phyloP scores from a whole-genome alignment of 2,329 filamentous ascomycete species.

The Scopulariopsis brevicaulis region DNA sequence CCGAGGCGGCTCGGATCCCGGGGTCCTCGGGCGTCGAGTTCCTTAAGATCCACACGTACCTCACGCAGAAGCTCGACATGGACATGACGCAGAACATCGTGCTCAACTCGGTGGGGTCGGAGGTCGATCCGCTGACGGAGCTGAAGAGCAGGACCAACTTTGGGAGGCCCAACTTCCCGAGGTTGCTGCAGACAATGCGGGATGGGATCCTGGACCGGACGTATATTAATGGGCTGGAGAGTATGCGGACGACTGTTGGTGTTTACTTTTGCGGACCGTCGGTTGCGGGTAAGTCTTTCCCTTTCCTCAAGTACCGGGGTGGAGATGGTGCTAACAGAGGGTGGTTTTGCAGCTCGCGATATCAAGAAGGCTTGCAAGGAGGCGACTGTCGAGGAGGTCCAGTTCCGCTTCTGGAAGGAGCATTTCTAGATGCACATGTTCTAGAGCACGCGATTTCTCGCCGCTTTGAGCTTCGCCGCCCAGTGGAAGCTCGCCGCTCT shows the following conservation, averaged over 20 bases:
- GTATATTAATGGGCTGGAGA: conserved; percentile 76
- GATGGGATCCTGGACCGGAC: conserved; percentile 76
- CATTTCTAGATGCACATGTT: conserved; percentile 47
- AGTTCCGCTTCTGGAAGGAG: conserved; percentile 99
- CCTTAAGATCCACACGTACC: conserved; percentile 94
- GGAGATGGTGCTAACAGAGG: neutral
- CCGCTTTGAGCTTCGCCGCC: neutral
- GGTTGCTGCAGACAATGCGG: conserved; percentile 73
- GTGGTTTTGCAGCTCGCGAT: conserved; percentile 48
- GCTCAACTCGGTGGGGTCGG: conserved; percentile 83
- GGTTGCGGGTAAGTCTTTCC: conserved; percentile 39
- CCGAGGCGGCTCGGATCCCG: conserved; percentile 53
- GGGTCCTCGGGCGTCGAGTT: conserved; percentile 68
- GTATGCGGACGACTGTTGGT: conserved; percentile 73
- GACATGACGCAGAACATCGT: conserved; percentile 96
- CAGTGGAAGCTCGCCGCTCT: too few relatives aligned
- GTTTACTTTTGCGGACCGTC: conserved; percentile 97
- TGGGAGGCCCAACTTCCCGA: conserved; percentile 78
- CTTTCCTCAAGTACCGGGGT: neutral
- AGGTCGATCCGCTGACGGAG: conserved; percentile 84
- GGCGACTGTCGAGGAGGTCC: conserved; percentile 65
- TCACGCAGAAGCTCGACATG: conserved; percentile 84
- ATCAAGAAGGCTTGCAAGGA: conserved; percentile 73
- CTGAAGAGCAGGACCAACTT: conserved; percentile 86
- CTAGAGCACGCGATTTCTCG: neutral